Conservation (phyloP, 2,329 filamentous ascomycete species). For the Cladosporium sp. region DNA sequence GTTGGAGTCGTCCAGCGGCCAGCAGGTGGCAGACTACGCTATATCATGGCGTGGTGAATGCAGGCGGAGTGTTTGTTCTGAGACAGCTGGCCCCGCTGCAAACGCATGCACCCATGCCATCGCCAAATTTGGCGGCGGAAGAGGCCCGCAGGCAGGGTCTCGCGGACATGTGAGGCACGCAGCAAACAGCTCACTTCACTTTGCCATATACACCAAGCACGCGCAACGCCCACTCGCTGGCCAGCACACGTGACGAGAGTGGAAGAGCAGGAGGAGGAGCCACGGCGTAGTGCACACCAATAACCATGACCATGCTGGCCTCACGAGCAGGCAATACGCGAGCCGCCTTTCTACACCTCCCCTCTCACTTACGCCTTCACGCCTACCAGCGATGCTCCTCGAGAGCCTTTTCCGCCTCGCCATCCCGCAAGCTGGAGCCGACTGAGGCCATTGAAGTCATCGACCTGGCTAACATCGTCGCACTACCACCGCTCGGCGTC, state of each 20-base stretch:
- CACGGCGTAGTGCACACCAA: background rate
- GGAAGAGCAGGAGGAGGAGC: background rate
- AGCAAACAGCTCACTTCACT: background rate
- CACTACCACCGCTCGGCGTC: slow-evolving; percentile 15
- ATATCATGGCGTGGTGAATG: background rate
- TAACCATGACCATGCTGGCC: background rate
- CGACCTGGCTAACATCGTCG: slow-evolving; percentile 12
- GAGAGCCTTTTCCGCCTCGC: slow-evolving; percentile 25
- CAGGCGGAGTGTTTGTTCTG: background rate
- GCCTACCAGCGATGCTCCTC: slow-evolving; percentile 14
- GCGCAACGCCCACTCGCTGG: background rate
- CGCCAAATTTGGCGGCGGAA: background rate
- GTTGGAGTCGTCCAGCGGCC: background rate
- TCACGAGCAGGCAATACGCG: background rate
- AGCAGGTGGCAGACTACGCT: background rate
- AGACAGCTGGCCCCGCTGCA: too few species aligned
- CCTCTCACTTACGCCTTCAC: slow-evolving; percentile 19
- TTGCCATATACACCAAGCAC: background rate
- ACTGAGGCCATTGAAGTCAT: background rate
- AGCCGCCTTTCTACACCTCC: slow-evolving; percentile 20
- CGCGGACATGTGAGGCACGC: background rate
- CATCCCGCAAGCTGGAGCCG: slow-evolving; percentile 9
- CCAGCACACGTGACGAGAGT: background rate
- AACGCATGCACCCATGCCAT: background rate
- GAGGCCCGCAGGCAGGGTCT: background rate